These are phyloP conservation scores for Zychaea mexicana DNA, from an alignment of 371 early-diverging fungal genomes.

Conservation along the genomic window DNA sequence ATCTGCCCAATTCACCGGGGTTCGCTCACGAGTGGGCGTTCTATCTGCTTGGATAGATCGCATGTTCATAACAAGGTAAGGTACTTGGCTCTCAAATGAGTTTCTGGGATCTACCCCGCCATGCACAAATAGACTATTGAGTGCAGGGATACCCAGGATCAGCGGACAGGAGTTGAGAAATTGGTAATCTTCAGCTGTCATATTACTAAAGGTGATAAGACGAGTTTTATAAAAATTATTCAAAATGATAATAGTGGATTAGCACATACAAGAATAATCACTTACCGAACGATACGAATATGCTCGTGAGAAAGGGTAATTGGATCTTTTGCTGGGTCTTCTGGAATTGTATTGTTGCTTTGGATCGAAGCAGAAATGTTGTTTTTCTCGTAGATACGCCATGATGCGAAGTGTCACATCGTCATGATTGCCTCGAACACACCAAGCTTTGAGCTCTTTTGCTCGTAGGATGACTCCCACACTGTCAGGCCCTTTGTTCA, in stretches of 20 bases:
- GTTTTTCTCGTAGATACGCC: conserved; percentile 30
- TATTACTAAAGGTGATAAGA: too few relatives aligned
- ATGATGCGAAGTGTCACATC: conserved; percentile 68
- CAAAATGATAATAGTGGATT: neutral
- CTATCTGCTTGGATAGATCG: conserved; percentile 52
- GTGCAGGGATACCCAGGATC: conserved; percentile 55
- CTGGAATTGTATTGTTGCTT: conserved; percentile 11
- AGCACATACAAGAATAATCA: neutral
- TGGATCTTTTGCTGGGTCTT: conserved; percentile 43
- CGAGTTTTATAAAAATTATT: neutral
- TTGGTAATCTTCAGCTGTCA: conserved; percentile 53
- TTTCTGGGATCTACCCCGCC: conserved; percentile 65
- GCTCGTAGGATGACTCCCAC: conserved; percentile 61
- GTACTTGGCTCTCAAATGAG: conserved; percentile 29
- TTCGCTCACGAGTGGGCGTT: conserved; percentile 20
- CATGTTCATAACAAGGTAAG: conserved; percentile 65
- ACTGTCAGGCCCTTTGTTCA: conserved; percentile 72
- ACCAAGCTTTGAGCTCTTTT: conserved; percentile 49
- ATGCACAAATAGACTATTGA: conserved; percentile 65
- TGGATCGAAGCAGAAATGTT: neutral
- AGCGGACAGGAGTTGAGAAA: conserved; percentile 63
- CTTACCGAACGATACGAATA: conserved; percentile 43
- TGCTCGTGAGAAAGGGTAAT: conserved; percentile 43
- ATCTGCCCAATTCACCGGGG: conserved; percentile 37
- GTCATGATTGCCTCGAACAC: conserved; percentile 80